Evolutionary conservation across 129 eudicot species (phyloP).

Genomic region (Glebionis coronaria): DNA sequence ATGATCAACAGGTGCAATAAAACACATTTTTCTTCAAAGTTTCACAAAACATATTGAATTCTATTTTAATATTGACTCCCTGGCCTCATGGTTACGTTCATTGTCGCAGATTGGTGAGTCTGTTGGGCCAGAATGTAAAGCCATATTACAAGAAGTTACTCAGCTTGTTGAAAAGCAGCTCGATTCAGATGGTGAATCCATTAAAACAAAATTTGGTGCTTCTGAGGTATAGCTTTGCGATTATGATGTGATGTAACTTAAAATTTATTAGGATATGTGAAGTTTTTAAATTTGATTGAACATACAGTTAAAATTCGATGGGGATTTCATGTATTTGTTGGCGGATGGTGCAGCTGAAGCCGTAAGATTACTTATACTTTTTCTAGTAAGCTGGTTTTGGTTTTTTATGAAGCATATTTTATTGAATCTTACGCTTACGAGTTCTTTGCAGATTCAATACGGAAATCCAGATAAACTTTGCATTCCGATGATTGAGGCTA

Average conservation of each 20-base stretch:
- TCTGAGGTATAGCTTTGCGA: slow-evolving; percentile 47
- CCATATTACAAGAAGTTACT: slow-evolving; percentile 85
- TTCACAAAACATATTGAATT: no score
- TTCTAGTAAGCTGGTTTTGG: background rate
- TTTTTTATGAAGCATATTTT: background rate
- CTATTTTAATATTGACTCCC: background rate
- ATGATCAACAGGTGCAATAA: slow-evolving; percentile 79
- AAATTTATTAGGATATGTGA: background rate
- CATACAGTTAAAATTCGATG: slow-evolving; percentile 69
- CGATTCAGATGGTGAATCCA: slow-evolving; percentile 42
- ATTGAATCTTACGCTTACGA: slow-evolving; percentile 4
- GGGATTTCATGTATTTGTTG: slow-evolving; percentile 85
- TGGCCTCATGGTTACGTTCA: slow-evolving; percentile 10
- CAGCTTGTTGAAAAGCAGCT: slow-evolving; percentile 71
- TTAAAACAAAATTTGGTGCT: slow-evolving; percentile 70
- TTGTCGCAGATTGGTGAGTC: slow-evolving; percentile 80
- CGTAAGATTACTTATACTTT: slow-evolving; percentile 35
- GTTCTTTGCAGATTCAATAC: slow-evolving; percentile 74
- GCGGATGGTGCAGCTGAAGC: slow-evolving; percentile 96
- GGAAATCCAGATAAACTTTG: slow-evolving; percentile 94
- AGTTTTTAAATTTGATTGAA: slow-evolving; percentile 6
- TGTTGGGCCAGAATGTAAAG: slow-evolving; percentile 95
- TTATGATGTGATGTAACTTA: background rate
- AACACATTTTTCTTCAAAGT: background rate
- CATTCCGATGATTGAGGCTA: slow-evolving; percentile 71